Evolutionary conservation across 2,329 filamentous ascomycete genomes (phyloP), one percentile per base, ranked within the genome.

Genomic region (Colletotrichum higginsianum): DNA sequence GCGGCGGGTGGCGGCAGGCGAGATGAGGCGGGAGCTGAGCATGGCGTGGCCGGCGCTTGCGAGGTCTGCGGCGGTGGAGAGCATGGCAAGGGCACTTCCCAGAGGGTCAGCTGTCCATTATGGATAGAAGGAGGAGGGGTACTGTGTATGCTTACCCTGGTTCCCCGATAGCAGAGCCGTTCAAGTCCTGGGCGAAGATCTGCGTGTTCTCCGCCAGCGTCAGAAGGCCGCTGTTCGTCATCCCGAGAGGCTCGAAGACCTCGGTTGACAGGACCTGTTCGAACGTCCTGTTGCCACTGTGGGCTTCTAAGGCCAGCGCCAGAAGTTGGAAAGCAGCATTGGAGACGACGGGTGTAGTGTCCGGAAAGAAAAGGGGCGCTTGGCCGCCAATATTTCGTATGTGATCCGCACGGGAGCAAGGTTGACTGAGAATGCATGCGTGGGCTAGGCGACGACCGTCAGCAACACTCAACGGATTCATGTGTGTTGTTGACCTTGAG

Each of bases 281-380:
- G 38, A 72, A 74, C 6, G 4, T 35, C 1, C 18, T 26, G 9
- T 18, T 3, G 42, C 4, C 23, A 26, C 18, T 38, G 4, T 50
- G 42, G 12, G 58, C 40, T 47, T 68, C 58, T 16, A 78, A 46
- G 23, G 76, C 76, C 30, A 77, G 67, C 15, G 75, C 75, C 15
- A 78, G 69, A 2, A 78, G 73, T 38, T 78, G 76, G 49, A 75
- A 77, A 11, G 75, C 76, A 5, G 76, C 75, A 35, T 78, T 74
- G 4, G 75, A 78, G 16, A 77, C 55, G 4, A 77, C 44, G 2
- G 76, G 77, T 7, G 77, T 77, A 0, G 76, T 77, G 55, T 77
- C 69, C 4, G 76, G 74, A 4, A 75, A 73, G 12, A 76, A 78
- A 7, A 75, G 26, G 2, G 76, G 71, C 1, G 74, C 38, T 23